Evolutionary conservation across 768 basidiomycete genomes (phyloP).

Genomic region (Pleurotus giganteus): DNA sequence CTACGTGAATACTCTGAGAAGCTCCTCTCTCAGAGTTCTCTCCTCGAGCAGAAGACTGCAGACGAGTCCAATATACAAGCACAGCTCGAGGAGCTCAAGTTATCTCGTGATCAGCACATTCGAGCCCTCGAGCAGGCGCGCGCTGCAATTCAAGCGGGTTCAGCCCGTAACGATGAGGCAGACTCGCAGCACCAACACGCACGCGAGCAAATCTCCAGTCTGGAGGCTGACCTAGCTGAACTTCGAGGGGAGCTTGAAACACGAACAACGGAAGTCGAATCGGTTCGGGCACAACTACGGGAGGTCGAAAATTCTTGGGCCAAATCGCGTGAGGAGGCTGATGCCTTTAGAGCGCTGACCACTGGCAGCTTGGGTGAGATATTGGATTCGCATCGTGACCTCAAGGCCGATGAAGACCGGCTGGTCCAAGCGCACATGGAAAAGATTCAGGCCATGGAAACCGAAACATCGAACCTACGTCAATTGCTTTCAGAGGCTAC

Average conservation of each 20-base stretch:
- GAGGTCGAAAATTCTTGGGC: conserved; percentile 91
- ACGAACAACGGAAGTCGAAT: conserved; percentile 70
- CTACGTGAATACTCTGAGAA: conserved; percentile 77
- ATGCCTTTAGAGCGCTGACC: conserved; percentile 82
- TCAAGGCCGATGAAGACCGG: conserved; percentile 83
- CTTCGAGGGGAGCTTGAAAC: conserved; percentile 80
- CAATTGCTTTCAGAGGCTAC: conserved; percentile 78
- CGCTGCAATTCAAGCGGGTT: conserved; percentile 70
- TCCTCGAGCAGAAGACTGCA: conserved; percentile 75
- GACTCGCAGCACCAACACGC: conserved; percentile 71
- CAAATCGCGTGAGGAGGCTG: conserved; percentile 91
- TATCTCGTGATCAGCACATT: conserved; percentile 80
- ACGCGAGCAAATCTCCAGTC: conserved; percentile 60
- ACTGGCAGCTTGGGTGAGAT: conserved; percentile 85
- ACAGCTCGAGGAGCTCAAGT: conserved; percentile 70
- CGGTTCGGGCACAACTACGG: conserved; percentile 58
- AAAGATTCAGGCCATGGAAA: conserved; percentile 77
- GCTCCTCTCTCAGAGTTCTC: conserved; percentile 68
- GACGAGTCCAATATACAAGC: conserved; percentile 64
- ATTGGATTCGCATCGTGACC: conserved; percentile 82
- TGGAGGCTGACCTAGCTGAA: conserved; percentile 79
- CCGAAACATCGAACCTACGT: conserved; percentile 72
- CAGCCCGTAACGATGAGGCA: conserved; percentile 75
- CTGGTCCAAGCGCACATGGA: conserved; percentile 74
- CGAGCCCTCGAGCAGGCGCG: conserved; percentile 86